Percentiles rank a stretch among this genome's conserved stretches.
phyloP scores from a whole-genome alignment of 73 alveolate species.

The Paramecium caudatum region DNA sequence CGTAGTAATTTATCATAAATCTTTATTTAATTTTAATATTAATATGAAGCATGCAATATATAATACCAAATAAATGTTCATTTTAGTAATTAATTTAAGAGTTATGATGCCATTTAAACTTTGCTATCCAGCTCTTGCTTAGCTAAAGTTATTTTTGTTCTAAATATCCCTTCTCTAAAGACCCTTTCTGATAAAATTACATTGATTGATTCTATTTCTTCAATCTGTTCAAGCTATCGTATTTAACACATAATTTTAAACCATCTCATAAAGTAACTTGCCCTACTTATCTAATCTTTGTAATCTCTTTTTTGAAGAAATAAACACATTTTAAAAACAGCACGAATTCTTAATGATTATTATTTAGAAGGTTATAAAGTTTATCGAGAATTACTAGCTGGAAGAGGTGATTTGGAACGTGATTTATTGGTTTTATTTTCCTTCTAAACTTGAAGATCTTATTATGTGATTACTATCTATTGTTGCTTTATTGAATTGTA shows the following conservation, averaged over 20 bases:
- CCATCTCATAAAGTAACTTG: not conserved
- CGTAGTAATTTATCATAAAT: too few species aligned
- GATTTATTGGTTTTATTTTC: not conserved
- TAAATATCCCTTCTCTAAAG: constrained; percentile 46
- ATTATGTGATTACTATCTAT: not conserved
- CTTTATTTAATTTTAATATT: too few species aligned
- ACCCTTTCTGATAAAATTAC: constrained; percentile 24
- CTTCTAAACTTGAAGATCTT: not conserved
- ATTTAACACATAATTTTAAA: not conserved
- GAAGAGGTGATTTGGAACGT: not conserved
- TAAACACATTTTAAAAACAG: not conserved
- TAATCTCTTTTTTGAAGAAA: not conserved
- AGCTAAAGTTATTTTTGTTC: constrained; percentile 44
- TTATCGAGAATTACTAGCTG: not conserved
- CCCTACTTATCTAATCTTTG: too few species aligned
- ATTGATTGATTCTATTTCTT: constrained; percentile 45
- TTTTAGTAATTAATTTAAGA: constrained; percentile 4
- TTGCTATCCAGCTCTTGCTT: not conserved
- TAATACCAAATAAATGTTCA: too few species aligned
- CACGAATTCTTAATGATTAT: not conserved
- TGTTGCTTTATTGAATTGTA: not conserved
- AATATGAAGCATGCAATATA: too few species aligned
- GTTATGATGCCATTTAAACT: not conserved
- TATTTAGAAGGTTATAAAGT: not conserved
- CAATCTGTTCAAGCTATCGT: not conserved